Conservation (phyloP, 768 basidiomycete species). For the Suillus cothurnatus region DNA sequence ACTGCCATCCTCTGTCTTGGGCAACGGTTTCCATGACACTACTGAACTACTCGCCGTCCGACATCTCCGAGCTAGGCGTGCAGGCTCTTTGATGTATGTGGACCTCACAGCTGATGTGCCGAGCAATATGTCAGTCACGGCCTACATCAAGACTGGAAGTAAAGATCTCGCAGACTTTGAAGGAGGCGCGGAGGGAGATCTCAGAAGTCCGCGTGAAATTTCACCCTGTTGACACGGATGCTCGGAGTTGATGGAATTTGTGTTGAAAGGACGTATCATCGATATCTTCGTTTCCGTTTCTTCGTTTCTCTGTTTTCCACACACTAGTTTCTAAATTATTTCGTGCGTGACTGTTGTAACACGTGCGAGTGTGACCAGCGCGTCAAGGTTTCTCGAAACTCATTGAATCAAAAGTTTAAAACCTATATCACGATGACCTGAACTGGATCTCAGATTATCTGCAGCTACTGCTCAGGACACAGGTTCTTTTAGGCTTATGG, state of each 20-base stretch:
- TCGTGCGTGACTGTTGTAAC: neutral
- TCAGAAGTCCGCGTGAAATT: conserved; percentile 74
- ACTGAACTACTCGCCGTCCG: conserved; percentile 46
- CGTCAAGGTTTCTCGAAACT: neutral
- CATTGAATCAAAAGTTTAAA: neutral
- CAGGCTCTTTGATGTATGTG: conserved; percentile 81
- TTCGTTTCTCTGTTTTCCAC: neutral
- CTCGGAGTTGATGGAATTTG: neutral
- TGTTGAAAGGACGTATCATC: conserved; percentile 10
- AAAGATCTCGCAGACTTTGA: conserved; percentile 57
- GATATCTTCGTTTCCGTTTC: neutral
- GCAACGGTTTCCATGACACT: conserved; percentile 14
- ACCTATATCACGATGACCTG: conserved; percentile 21
- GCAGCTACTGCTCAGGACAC: conserved; percentile 46
- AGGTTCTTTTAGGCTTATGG: conserved; percentile 67
- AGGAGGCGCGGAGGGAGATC: conserved; percentile 61
- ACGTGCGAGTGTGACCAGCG: conserved; percentile 7
- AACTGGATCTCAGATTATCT: conserved; percentile 53
- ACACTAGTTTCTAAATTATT: neutral
- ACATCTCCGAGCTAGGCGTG: conserved; percentile 70
- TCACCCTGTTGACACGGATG: conserved; percentile 37
- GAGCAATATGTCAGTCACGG: conserved; percentile 53
- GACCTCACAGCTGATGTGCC: conserved; percentile 81
- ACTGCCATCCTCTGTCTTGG: conserved; percentile 19
- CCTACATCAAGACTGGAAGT: conserved; percentile 63